Evolutionary conservation across 805 yeast genomes (phyloP), one percentile per base, ranked within the genome.

Genomic region (Suhomyces sp.): DNA sequence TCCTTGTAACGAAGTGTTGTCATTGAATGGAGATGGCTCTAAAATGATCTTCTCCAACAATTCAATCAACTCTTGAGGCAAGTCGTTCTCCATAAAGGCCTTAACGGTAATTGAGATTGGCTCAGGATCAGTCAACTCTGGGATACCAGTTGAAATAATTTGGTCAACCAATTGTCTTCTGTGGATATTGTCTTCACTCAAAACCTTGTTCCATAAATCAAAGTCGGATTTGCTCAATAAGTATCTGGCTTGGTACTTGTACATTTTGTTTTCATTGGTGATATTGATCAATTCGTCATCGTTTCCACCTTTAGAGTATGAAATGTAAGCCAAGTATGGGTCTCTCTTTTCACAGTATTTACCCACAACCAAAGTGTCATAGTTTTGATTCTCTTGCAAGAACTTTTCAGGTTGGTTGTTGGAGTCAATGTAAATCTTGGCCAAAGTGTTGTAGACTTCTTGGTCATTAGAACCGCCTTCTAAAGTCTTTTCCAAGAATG

Each of bases 311-410:
- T 92, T 93, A 56, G 96, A 96, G 73, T 94, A 94, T 49, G 97
- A 96, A 74, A 94, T 94, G 72, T 90, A 94, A 27, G 99, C 99
- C 69, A 94, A 79, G 75, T 90, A 94, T 57, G 99, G 99, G 67
- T 94, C 99, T 74, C 99, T 88, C 83, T 90, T 93, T 75, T 94
- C 99, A 81, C 99, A 94, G 79, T 94, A 94, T 69, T 85, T 90
- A 79, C 99, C 99, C 60, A 94, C 97, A 63, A 88, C 88, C 61
- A 89, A 77, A n/a, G 98, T 87, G 73, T 94, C 96, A 74, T 94
- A 94, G 66, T 81, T 80, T 61, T 85, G 81, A 72, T 94, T 94
- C 72, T 93, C 98, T 68, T 85, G 87, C 77, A 94, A 81, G 79
- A 94, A 94, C 72, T 90, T 91, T 71, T 94, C 99, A 36, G 99